These are phyloP conservation scores for Yarrowia sp. DNA, from an alignment of 805 yeast genomes.

Conservation along the genomic window DNA sequence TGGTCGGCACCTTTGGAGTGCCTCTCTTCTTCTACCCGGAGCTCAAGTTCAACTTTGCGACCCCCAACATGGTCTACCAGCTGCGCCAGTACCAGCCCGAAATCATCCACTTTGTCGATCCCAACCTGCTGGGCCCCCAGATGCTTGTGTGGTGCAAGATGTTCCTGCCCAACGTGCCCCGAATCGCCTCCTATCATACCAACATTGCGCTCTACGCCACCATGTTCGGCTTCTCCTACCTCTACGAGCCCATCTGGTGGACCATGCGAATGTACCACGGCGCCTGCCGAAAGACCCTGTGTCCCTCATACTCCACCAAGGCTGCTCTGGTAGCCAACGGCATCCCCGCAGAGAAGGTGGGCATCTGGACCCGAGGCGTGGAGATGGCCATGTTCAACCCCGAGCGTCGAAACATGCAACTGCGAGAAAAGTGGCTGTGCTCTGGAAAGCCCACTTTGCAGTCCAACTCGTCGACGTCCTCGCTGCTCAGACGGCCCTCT, in stretches of 20 bases:
- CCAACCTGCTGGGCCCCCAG: slow-evolving; percentile 43
- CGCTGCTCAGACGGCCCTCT: slow-evolving; percentile 33
- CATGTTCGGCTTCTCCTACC: slow-evolving; percentile 41
- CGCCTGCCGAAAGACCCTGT: slow-evolving; percentile 47
- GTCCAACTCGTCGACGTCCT: slow-evolving; percentile 24
- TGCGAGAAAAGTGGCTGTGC: slow-evolving; percentile 41
- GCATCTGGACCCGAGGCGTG: slow-evolving; percentile 43
- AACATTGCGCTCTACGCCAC: slow-evolving; percentile 42
- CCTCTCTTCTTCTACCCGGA: slow-evolving; percentile 43
- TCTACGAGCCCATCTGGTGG: slow-evolving; percentile 41
- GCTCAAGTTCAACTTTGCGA: slow-evolving; percentile 42
- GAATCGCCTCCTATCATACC: slow-evolving; percentile 43
- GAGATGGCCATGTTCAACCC: slow-evolving; percentile 41
- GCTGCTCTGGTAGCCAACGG: slow-evolving; percentile 41
- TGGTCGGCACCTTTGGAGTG: slow-evolving; percentile 41
- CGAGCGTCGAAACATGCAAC: slow-evolving; percentile 15
- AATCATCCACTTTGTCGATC: slow-evolving; percentile 42
- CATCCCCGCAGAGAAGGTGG: slow-evolving; percentile 37
- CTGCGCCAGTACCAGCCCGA: slow-evolving; percentile 40
- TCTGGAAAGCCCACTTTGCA: slow-evolving; percentile 15
- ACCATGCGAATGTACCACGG: slow-evolving; percentile 45
- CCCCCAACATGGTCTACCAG: slow-evolving; percentile 36
- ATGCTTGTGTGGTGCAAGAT: slow-evolving; percentile 40
- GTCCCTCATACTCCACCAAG: slow-evolving; percentile 48
- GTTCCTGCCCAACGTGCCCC: slow-evolving; percentile 41